Base-by-base conservation (phyloP, 164 flowering plant species). In the Tetracentron sinense region DNA sequence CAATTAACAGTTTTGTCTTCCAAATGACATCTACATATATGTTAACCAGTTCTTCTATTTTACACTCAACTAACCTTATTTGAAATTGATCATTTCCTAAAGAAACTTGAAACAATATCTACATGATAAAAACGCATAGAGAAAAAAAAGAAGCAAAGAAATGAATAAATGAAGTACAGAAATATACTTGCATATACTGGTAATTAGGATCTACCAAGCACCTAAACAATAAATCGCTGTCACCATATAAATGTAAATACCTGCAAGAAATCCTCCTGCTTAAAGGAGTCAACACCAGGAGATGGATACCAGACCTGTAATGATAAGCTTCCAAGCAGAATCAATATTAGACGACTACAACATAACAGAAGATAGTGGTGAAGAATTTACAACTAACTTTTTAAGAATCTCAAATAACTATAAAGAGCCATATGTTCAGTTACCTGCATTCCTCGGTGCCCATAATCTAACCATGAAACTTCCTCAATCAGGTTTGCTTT, bases 251-350 rank as follows among this genome's bases (percentile, higher is more conserved):
- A 19, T 2, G 33, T 57, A 44, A 61, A 53, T 75, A 94, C 98
- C 93, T 94, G 98, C 80, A 94, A 82, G 73, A 94, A 94, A 68
- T 89, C 98, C 75, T 94, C 98, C 85, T 91, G 97, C 79, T 82
- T 83, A 75, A 82, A 94, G 35, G 90, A 75, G 49, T 94, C 90
- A 65, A 63, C 89, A 58, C 98, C 98, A 69, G 81, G 87, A 81
- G 95, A 94, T 57, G 98, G 96, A 86, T 93, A 93, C 97, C 98
- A 93, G 49, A 93, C 96, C 98, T 90, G 89, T 58, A 81, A 79
- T 63, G 61, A 69, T 48, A 72, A 76, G 77, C 82, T 79, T 77
- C 75, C 80, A 84, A 74, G 65, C 46, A 69, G 66, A 70, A 74
- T 66, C 54, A 62, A 64, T 68, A 85, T 85, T 79, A 87, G 89